These are phyloP conservation scores for Brettanomyces anomalus DNA, from an alignment of 805 yeast species.

Conservation along the genomic window DNA sequence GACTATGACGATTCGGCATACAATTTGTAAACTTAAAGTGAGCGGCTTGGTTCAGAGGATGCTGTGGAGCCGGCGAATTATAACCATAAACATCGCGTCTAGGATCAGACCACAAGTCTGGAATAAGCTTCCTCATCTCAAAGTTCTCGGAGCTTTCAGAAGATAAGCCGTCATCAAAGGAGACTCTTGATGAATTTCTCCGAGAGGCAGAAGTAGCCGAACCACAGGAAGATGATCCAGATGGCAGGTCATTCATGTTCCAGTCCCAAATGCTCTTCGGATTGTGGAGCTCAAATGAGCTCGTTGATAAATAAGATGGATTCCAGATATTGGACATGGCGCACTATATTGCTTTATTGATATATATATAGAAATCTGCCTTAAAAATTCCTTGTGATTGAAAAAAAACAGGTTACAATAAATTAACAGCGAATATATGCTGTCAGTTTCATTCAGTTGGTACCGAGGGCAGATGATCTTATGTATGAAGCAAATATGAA, in stretches of 20 bases:
- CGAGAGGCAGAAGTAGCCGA: constrained; percentile 2
- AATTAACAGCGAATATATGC: neutral
- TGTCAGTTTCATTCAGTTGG: neutral
- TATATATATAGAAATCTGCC: too few species aligned
- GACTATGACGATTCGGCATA: neutral
- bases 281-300: neutral
- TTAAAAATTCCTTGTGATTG: too few species aligned
- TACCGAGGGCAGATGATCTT: neutral
- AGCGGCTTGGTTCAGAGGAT: neutral
- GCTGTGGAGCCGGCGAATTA: too few species aligned
- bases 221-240: neutral
- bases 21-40: neutral
- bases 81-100: neutral
- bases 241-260: neutral
- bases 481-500: neutral
- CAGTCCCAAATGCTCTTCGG: neutral
- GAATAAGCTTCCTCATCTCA: constrained; percentile 18
- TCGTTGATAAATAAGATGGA: neutral
- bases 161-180: neutral
- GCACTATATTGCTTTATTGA: too few species aligned
- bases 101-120: constrained; percentile 18
- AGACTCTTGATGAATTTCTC: constrained; percentile 1
- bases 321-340: constrained; percentile 2
- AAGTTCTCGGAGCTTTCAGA: constrained; percentile 1
- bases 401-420: neutral